These are phyloP conservation scores for Dactylellina parvicollis DNA, from an alignment of 2,329 filamentous ascomycete species.

Conservation along the genomic window DNA sequence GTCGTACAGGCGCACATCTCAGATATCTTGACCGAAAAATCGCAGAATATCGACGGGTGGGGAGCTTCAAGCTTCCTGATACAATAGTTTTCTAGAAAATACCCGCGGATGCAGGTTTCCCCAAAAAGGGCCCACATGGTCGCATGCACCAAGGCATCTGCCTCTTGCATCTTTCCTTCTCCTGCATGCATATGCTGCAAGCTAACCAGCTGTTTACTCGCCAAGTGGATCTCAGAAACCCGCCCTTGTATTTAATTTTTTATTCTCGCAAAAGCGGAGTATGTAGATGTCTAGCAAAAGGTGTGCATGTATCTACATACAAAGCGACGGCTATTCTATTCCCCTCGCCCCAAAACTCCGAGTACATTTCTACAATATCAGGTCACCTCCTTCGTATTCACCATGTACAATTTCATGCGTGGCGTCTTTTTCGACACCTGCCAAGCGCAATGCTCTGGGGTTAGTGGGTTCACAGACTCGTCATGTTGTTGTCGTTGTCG, in stretches of 20 bases:
- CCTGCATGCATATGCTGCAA: slow-evolving; percentile 43
- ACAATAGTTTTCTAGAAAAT: slow-evolving; percentile 34
- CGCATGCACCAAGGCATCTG: slow-evolving; percentile 39
- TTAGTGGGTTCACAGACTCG: no score
- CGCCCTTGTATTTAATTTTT: slow-evolving; percentile 18
- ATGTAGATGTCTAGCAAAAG: slow-evolving; percentile 6
- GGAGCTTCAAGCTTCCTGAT: slow-evolving; percentile 24
- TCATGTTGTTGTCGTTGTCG: slow-evolving; percentile 1
- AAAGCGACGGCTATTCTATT: slow-evolving; percentile 17
- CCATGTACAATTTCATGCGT: slow-evolving; percentile 18
- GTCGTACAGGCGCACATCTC: neutral
- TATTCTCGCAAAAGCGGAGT: neutral
- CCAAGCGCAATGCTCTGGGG: no score
- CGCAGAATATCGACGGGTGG: slow-evolving; percentile 1
- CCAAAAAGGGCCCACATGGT: slow-evolving; percentile 36
- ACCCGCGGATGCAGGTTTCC: slow-evolving; percentile 43
- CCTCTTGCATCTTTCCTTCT: slow-evolving; percentile 37
- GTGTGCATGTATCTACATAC: no score
- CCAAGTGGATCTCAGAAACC: slow-evolving; percentile 12
- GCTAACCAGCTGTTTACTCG: slow-evolving; percentile 19
- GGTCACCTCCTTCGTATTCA: slow-evolving; percentile 26
- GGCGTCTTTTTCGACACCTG: slow-evolving; percentile 21
- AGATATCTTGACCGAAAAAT: neutral
- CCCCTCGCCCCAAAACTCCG: no score
- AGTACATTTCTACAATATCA: no score